Conservation (phyloP, 2,329 filamentous ascomycete genomes). For the Didymella arachidicola region DNA sequence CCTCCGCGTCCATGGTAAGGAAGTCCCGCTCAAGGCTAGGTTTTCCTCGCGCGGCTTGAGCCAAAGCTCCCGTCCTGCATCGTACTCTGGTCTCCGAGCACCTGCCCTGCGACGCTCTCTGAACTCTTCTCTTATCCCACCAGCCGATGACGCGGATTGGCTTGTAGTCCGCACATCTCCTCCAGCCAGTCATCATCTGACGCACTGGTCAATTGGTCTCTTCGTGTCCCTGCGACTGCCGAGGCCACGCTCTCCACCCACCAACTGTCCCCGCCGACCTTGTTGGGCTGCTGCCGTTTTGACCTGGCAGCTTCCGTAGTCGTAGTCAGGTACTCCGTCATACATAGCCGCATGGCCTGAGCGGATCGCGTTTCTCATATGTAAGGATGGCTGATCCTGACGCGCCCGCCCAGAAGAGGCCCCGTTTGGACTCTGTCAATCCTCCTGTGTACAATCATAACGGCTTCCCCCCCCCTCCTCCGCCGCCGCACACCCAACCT, state of each 20-base stretch:
- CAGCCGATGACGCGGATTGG: constrained; percentile 50
- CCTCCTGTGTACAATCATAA: constrained; percentile 41
- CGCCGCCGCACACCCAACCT: constrained; percentile 40
- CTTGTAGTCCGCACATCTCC: constrained; percentile 34
- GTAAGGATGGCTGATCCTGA: constrained; percentile 53
- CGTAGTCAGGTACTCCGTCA: constrained; percentile 35
- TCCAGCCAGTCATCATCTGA: constrained; percentile 41
- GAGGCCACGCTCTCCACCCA: constrained; percentile 38
- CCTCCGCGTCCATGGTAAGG: constrained; percentile 51
- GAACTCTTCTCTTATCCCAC: constrained; percentile 42
- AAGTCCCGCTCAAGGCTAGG: constrained; percentile 41
- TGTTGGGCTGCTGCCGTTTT: constrained; percentile 40
- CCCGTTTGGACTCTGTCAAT: constrained; percentile 50
- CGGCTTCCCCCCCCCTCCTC: constrained; percentile 41
- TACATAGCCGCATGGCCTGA: constrained; percentile 52
- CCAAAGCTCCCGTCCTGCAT: constrained; percentile 41
- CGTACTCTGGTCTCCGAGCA: constrained; percentile 39
- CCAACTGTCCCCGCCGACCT: constrained; percentile 34
- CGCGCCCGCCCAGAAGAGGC: constrained; percentile 50
- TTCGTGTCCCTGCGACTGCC: constrained; percentile 42
- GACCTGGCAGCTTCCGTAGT: constrained; percentile 23
- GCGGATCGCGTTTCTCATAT: constrained; percentile 46
- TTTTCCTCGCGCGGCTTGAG: constrained; percentile 46
- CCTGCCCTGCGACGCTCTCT: constrained; percentile 48
- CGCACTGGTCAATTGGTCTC: constrained; percentile 41